Evolutionary conservation across 805 yeast genomes (phyloP).

Genomic region (Ogataea minuta): DNA sequence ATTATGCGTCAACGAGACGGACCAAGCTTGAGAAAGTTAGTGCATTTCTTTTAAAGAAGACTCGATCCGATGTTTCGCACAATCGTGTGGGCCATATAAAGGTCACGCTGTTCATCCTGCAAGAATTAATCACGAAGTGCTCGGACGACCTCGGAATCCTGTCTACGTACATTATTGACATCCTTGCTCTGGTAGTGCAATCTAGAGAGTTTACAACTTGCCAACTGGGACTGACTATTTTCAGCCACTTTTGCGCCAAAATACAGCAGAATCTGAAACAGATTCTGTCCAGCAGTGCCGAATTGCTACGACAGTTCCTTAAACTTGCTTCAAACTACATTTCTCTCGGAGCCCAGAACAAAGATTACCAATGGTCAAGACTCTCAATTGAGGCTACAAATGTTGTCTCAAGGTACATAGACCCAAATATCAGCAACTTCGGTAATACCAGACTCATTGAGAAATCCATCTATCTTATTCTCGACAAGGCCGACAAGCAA

Average conservation of each 20-base stretch:
- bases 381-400: conserved; percentile 41
- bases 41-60: conserved; percentile 59
- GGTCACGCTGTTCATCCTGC: conserved; percentile 72
- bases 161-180: conserved; percentile 64
- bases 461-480: conserved; percentile 38
- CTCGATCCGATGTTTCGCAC: conserved; percentile 57
- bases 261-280: conserved; percentile 29
- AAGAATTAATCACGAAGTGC: conserved; percentile 71
- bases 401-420: conserved; percentile 34
- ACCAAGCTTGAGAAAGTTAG: conserved; percentile 88
- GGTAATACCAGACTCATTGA: conserved; percentile 22
- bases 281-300: conserved; percentile 45
- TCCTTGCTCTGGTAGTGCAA: conserved; percentile 50
- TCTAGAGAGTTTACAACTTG: conserved; percentile 62
- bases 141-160: conserved; percentile 81
- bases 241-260: conserved; percentile 30
- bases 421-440: conserved; percentile 20
- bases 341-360: conserved; percentile 21
- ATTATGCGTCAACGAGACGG: conserved; percentile 87
- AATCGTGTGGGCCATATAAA: conserved; percentile 74
- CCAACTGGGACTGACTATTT: conserved; percentile 40
- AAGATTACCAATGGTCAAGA: conserved; percentile 42
- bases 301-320: conserved; percentile 40
- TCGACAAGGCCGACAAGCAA: conserved; percentile 33
- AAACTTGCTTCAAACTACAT: conserved; percentile 27